Evolutionary conservation across 2,329 filamentous ascomycete species (phyloP).

Genomic region (Magnaporthales sp.): DNA sequence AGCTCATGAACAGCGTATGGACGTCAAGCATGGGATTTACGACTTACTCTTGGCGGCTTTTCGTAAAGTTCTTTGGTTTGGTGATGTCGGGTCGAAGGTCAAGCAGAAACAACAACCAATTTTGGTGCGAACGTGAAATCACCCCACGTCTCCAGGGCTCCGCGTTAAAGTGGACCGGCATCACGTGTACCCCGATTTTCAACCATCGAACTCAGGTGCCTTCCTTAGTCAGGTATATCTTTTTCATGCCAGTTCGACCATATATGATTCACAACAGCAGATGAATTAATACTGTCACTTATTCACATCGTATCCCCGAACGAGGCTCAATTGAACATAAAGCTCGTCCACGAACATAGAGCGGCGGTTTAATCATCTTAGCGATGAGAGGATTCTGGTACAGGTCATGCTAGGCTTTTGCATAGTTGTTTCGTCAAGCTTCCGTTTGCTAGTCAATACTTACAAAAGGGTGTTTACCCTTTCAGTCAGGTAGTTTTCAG

Average conservation of each 20-base stretch:
- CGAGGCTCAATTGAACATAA: background rate
- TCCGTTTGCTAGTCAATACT: background rate
- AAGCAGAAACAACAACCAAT: conserved; percentile 7
- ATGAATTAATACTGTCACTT: too few relatives aligned
- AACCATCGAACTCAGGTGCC: background rate
- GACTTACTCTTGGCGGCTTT: conserved; percentile 17
- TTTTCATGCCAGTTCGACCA: background rate
- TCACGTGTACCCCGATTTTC: conserved; percentile 4
- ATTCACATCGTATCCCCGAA: background rate
- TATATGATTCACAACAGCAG: too few relatives aligned
- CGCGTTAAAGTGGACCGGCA: conserved; percentile 4
- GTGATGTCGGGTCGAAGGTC: conserved; percentile 7
- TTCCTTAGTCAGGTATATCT: background rate
- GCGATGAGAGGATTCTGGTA: background rate
- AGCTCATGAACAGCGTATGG: conserved; percentile 8
- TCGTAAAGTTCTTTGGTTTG: conserved; percentile 2
- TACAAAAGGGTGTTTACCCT: background rate
- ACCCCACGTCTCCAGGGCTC: conserved; percentile 1
- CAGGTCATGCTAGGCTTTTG: background rate
- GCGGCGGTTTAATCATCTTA: background rate
- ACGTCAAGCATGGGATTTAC: background rate
- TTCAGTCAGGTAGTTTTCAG: background rate
- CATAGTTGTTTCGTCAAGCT: background rate
- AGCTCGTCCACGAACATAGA: background rate
- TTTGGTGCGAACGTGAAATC: conserved; percentile 12